Evolutionary conservation across 768 basidiomycete genomes (phyloP), one percentile per base, ranked within the genome.

Genomic region (Tylopilus sp.): DNA sequence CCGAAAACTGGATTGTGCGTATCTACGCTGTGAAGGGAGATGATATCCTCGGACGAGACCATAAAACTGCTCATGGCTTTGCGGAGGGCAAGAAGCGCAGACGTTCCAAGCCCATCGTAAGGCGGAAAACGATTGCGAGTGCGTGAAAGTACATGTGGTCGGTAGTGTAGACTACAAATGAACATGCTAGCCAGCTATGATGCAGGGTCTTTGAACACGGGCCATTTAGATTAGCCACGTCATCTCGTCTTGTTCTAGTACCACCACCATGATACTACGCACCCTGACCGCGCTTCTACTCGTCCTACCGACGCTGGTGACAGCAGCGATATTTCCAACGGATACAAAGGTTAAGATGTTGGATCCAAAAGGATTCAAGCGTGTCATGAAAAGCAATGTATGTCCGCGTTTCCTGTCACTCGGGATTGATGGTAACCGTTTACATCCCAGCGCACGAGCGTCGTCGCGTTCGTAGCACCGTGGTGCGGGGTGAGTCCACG

Each of bases 1-100:
- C 93, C 7, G 97, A 99, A 75, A 99, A 99, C 71, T 99, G 97
- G 97, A 95, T 99, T 58, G 95, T 93, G 52, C 88, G 97, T 33
- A 95, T 99, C 64, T 99, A 91, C 65, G 77, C 91, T 63, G 97
- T 98, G 40, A 94, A 91, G 73, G 93, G 92, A 63, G 93, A 97
- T 45, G 97, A 98, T 68, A 69, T 81, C 15, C 77, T 99, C 2
- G 95, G 94, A 25, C 82, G 97, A 53, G 92, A 98, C 60, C 81
- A 87, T 47, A 93, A 91, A 76, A 83, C 74, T 48, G 95, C 91
- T 3, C 89, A 88, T 50, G 85, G 86, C 22, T 99, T 98, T 61
- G 75, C 75, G 23, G 77, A 80, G 42, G 95, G 95, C 17, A 95
- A 93, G 79, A 92, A 91, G 75, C 79, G 88, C 65, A 97, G 90